These are phyloP conservation scores for Calonectria montana DNA, from an alignment of 2,329 filamentous ascomycete genomes.

Conservation along the genomic window DNA sequence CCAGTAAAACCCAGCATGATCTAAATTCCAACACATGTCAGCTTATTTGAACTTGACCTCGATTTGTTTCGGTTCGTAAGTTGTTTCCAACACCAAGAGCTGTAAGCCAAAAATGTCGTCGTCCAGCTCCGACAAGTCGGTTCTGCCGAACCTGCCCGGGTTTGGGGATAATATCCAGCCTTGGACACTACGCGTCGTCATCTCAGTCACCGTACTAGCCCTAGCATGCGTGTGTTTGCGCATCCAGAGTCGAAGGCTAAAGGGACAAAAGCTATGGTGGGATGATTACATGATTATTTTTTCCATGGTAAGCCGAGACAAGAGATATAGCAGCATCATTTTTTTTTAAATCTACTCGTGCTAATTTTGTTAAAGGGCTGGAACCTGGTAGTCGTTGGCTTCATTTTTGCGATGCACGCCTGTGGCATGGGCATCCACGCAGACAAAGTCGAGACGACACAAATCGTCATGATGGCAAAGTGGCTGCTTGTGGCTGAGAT, in stretches of 20 bases:
- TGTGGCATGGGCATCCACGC: constrained; percentile 61
- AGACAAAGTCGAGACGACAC: constrained; percentile 46
- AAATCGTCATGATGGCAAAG: constrained; percentile 59
- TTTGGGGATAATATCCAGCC: constrained; percentile 51
- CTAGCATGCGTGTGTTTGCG: constrained; percentile 53
- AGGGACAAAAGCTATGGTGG: constrained; percentile 60
- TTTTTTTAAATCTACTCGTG: background rate
- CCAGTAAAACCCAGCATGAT: background rate
- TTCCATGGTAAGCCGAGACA: constrained; percentile 54
- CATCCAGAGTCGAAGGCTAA: constrained; percentile 54
- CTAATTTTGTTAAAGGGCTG: constrained; percentile 44
- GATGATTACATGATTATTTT: constrained; percentile 62
- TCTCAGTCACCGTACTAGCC: constrained; percentile 55
- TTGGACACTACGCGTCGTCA: constrained; percentile 55
- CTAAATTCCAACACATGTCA: background rate
- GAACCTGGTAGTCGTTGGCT: constrained; percentile 57
- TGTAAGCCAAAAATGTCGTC: background rate
- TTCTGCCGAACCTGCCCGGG: constrained; percentile 38
- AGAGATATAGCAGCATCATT: background rate
- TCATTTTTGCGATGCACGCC: constrained; percentile 60
- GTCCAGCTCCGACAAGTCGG: constrained; percentile 24
- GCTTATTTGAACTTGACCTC: background rate
- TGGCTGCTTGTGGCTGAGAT: constrained; percentile 60
- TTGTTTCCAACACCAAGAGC: background rate
- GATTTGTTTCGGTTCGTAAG: background rate